These are phyloP conservation scores for Teratosphaeriaceae sp. DNA, from an alignment of 2,329 filamentous ascomycete species.

Conservation along the genomic window DNA sequence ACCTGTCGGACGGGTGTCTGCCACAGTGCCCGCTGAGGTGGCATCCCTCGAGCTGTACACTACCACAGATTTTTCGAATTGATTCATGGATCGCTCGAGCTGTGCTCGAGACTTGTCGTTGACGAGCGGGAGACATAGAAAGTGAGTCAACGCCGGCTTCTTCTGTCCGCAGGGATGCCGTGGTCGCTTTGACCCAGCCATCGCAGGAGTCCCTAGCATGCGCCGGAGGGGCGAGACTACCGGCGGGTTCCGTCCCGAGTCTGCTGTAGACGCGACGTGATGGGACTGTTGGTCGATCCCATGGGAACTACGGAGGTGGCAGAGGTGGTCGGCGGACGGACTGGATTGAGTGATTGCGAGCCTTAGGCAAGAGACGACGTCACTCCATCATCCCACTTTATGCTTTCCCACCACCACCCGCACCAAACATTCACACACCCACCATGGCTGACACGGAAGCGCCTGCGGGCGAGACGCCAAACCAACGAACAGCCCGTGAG, in stretches of 20 bases:
- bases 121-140: constrained; percentile 68
- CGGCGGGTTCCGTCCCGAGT: too few species aligned
- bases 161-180: constrained; percentile 15
- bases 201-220: too few species aligned
- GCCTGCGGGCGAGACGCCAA: constrained; percentile 33
- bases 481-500: constrained; percentile 57
- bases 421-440: too few species aligned
- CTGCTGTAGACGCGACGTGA: too few species aligned
- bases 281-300: too few species aligned
- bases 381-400: too few species aligned
- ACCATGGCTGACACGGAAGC: constrained; percentile 25
- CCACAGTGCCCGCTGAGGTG: not conserved
- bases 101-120: constrained; percentile 55
- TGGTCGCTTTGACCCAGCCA: constrained; percentile 6
- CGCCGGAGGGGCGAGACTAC: too few species aligned
- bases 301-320: too few species aligned
- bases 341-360: too few species aligned
- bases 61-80: constrained; percentile 54
- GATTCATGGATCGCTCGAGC: constrained; percentile 54
- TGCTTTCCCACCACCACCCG: not conserved
- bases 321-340: too few species aligned
- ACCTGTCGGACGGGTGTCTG: not conserved
- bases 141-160: constrained; percentile 58
- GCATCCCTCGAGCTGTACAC: not conserved
- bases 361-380: too few species aligned